Base-by-base conservation (phyloP, 1,139 yeast species). In the Hansenula sp. region DNA sequence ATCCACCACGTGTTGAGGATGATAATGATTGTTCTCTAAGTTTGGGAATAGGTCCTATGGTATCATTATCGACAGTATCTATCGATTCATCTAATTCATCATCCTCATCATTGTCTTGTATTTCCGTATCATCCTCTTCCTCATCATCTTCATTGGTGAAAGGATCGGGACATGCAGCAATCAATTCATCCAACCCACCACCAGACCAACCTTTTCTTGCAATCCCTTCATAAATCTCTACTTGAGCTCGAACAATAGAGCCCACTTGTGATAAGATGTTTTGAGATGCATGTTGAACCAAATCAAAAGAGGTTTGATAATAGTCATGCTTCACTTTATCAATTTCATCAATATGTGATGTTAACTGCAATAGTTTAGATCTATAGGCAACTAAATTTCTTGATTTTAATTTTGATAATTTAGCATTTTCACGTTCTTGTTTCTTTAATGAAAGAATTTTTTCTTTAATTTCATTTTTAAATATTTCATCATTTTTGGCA, bases 121-220 rank as follows among this genome's bases (percentile, higher is more conserved):
- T 40, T 38, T 50, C 56, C 11, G n/a, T n/a, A n/a, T n/a, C n/a
- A 5, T 47, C 52, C 12, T 48, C 50, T 19, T 54, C 53, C 15
- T 48, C 53, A 15, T 57, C 58, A 8, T 57, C 62, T 5, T 58
- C 60, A 21, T 57, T 58, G 19, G 54, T 62, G 55, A 78, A 77
- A 3, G 79, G 72, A 54, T 78, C 83, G 3, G 79, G 79, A 12
- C 81, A 71, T 40, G 71, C 62, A n/a, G 72, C 63, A 35, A 81
- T 66, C 42, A 88, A 65, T 27, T 77, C 82, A 58, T 88, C 95
- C 34, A 87, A 65, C 0, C 95, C 96, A 18, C 93, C 93, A 10
- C 95, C 96, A 11, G 85, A 74, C 89, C 91, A 84, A 9, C 95
- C 94, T 60, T 88, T 88, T 46, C 81, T 73, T 0, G 96, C 95